Conservation (phyloP, 2,329 filamentous ascomycete genomes). For the Neurospora sp. region DNA sequence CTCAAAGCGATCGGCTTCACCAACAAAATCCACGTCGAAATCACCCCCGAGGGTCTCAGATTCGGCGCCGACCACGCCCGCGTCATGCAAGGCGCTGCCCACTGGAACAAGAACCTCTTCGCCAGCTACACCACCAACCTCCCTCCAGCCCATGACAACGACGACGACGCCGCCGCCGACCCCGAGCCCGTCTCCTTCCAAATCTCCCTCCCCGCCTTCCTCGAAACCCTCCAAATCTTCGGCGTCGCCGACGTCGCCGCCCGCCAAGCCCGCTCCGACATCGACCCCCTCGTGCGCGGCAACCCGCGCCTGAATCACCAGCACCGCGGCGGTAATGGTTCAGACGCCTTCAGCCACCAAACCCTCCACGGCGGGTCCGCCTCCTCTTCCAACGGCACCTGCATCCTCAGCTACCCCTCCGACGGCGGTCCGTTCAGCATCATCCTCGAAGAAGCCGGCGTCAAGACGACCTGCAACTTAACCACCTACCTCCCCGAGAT, state of each 20-base stretch:
- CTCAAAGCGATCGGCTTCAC: slow-evolving; percentile 50
- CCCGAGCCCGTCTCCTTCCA: slow-evolving; percentile 61
- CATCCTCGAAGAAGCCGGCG: slow-evolving; percentile 73
- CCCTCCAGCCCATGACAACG: slow-evolving; percentile 15
- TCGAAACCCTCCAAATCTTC: slow-evolving; percentile 94
- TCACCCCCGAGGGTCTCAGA: slow-evolving; percentile 74
- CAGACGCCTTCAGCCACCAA: slow-evolving; percentile 74
- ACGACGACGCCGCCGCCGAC: slow-evolving; percentile 26
- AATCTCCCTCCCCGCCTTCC: slow-evolving; percentile 74
- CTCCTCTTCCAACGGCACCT: slow-evolving; percentile 43
- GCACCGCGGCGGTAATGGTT: slow-evolving; percentile 45
- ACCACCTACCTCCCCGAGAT: slow-evolving; percentile 75
- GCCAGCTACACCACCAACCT: slow-evolving; percentile 68
- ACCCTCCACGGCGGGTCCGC: slow-evolving; percentile 49
- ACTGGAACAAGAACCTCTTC: slow-evolving; percentile 83
- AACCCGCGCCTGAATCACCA: slow-evolving; percentile 23
- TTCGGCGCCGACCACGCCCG: slow-evolving; percentile 83
- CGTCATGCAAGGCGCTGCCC: slow-evolving; percentile 83
- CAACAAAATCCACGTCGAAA: slow-evolving; percentile 54
- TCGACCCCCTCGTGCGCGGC: slow-evolving; percentile 47
- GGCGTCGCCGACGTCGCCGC: slow-evolving; percentile 64
- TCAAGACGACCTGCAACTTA: slow-evolving; percentile 83
- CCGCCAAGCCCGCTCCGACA: slow-evolving; percentile 47
- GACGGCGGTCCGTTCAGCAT: slow-evolving; percentile 74
- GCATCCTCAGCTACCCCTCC: slow-evolving; percentile 67